phyloP scores from a whole-genome alignment of 495 filamentous ascomycete species.

The Neurospora sp. region DNA sequence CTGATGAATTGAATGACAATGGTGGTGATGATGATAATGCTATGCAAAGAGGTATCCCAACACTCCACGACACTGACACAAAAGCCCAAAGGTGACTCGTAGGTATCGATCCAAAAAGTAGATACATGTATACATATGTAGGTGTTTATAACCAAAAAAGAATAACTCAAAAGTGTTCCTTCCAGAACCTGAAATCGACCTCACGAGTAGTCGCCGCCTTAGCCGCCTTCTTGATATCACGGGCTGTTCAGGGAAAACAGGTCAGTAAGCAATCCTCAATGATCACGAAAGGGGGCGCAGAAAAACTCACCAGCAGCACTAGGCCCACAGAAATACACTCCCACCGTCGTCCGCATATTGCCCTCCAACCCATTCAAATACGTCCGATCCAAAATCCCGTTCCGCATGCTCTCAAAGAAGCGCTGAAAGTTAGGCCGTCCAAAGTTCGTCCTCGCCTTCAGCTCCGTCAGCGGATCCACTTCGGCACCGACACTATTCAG shows the following conservation, averaged over 20 bases:
- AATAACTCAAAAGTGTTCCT: conserved; percentile 64
- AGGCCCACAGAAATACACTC: conserved; percentile 93
- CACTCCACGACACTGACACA: background rate
- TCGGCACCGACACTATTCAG: conserved; percentile 84
- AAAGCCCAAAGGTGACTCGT: background rate
- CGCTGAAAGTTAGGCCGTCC: conserved; percentile 83
- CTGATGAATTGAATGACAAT: no score
- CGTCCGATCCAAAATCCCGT: conserved; percentile 72
- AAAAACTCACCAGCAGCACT: conserved; percentile 36
- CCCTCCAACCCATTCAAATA: conserved; percentile 77
- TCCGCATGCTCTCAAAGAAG: conserved; percentile 75
- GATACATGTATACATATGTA: background rate
- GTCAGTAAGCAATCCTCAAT: conserved; percentile 19
- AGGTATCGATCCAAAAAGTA: background rate
- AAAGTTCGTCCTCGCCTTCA: conserved; percentile 86
- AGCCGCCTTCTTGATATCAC: conserved; percentile 77
- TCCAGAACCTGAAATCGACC: conserved; percentile 97
- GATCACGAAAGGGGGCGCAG: background rate
- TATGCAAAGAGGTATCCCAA: background rate
- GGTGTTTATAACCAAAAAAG: background rate
- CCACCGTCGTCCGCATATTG: conserved; percentile 68
- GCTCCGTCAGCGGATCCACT: conserved; percentile 84
- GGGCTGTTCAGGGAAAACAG: conserved; percentile 41
- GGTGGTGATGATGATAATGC: background rate
- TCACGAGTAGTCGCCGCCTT: conserved; percentile 58